A percentile compares a stretch with the other conserved stretches of the same genome.
These are phyloP conservation scores for Solanum hybrid DNA, from an alignment of 305 asterid genomes.

Conservation along the genomic window DNA sequence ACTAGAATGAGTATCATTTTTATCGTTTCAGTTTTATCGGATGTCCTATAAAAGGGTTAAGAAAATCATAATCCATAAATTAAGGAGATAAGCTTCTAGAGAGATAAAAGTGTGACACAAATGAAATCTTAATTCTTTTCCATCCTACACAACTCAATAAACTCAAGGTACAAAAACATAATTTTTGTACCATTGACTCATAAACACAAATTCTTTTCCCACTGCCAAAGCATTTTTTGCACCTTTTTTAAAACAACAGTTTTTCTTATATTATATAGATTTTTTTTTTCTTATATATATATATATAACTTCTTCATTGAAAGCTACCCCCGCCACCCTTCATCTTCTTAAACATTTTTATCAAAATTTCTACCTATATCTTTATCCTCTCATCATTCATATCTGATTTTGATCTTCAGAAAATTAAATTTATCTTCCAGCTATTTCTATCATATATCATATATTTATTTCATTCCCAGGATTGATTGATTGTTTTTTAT, in stretches of 20 bases:
- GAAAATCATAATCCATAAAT: not conserved
- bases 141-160: not conserved
- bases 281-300: too few species aligned
- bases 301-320: not conserved
- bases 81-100: not conserved
- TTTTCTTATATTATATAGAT: not conserved
- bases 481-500: not conserved
- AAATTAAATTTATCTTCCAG: not conserved
- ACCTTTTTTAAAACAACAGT: not conserved
- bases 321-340: not conserved
- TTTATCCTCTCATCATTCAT: not conserved
- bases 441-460: not conserved
- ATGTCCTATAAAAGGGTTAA: not conserved
- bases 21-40: not conserved
- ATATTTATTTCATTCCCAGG: not conserved
- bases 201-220: not conserved
- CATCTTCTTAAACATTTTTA: not conserved
- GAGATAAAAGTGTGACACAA: not conserved
- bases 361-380: not conserved
- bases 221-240: not conserved
- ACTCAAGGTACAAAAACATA: not conserved
- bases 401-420: not conserved
- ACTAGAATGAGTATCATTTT: not conserved
- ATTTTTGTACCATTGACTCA: not conserved
- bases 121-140: not conserved